Evolutionary conservation across 2,329 filamentous ascomycete genomes (phyloP).

Genomic region (Aspergillus versicolor): DNA sequence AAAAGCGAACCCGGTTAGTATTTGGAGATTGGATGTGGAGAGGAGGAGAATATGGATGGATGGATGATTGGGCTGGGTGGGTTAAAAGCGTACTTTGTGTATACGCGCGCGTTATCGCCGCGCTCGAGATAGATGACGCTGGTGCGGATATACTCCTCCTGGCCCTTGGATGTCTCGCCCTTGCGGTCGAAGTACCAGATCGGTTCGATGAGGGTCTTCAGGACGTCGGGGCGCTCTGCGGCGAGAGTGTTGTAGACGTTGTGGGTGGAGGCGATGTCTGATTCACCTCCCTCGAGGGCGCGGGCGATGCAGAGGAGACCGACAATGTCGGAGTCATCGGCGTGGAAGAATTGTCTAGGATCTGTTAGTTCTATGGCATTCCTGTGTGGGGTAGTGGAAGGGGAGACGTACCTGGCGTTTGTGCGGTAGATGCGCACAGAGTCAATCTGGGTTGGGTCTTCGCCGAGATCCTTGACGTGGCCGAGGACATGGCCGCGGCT

Average conservation of each 20-base stretch:
- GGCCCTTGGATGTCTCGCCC: constrained; percentile 73
- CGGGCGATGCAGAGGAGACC: constrained; percentile 78
- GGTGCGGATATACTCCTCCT: constrained; percentile 72
- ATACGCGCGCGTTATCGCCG: constrained; percentile 61
- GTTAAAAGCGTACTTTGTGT: constrained; percentile 60
- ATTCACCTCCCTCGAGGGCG: constrained; percentile 79
- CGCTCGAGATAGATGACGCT: constrained; percentile 78
- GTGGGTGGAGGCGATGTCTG: constrained; percentile 76
- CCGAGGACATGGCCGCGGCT: constrained; percentile 80
- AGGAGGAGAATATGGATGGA: not conserved
- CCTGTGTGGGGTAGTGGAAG: not conserved
- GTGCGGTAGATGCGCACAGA: constrained; percentile 89
- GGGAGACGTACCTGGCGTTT: constrained; percentile 59
- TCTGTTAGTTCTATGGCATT: constrained; percentile 19
- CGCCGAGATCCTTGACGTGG: constrained; percentile 85
- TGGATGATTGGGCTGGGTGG: no score
- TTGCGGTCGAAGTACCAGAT: constrained; percentile 94
- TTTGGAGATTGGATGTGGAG: not conserved
- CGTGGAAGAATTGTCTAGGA: constrained; percentile 74
- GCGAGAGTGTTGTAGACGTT: constrained; percentile 80
- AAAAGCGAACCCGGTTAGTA: not conserved
- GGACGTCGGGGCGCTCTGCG: constrained; percentile 72
- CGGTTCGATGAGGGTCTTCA: constrained; percentile 70
- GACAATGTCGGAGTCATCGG: constrained; percentile 79
- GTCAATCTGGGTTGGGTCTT: constrained; percentile 78